Conservation (phyloP, 2,329 filamentous ascomycete genomes). For the Pseudodiploospora longispora region DNA sequence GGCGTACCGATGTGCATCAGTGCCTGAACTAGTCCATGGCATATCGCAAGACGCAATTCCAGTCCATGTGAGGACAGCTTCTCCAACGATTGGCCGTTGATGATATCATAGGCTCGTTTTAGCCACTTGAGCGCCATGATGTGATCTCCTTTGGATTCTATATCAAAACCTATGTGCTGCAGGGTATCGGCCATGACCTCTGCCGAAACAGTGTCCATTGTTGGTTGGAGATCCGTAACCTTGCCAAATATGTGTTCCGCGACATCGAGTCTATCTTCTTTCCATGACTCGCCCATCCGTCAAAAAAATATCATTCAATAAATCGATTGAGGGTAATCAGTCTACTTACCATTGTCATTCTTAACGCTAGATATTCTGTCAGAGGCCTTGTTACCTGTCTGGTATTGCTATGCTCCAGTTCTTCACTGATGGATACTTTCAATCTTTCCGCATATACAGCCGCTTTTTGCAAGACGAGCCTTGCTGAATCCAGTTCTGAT, state of each 20-base stretch:
- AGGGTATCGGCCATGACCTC: slow-evolving; percentile 61
- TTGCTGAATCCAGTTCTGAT: slow-evolving; percentile 47
- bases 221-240: slow-evolving; percentile 30
- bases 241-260: slow-evolving; percentile 72
- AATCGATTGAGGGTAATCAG: too few relatives aligned
- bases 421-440: slow-evolving; percentile 3
- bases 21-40: slow-evolving; percentile 53
- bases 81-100: slow-evolving; percentile 48
- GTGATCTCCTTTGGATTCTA: slow-evolving; percentile 45
- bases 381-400: slow-evolving; percentile 28
- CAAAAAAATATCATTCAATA: slow-evolving; percentile 7
- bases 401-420: neutral
- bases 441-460: slow-evolving; percentile 40
- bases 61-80: slow-evolving; percentile 49
- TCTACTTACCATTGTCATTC: slow-evolving; percentile 54
- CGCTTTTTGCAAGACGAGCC: slow-evolving; percentile 55
- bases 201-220: slow-evolving; percentile 38
- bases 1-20: slow-evolving; percentile 39
- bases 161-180: slow-evolving; percentile 61
- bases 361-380: slow-evolving; percentile 57
- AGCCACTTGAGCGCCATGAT: slow-evolving; percentile 63
- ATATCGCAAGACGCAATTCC: slow-evolving; percentile 58
- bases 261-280: slow-evolving; percentile 62
- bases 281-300: slow-evolving; percentile 53
- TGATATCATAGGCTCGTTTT: slow-evolving; percentile 52